Base-by-base conservation (phyloP, 495 filamentous ascomycete genomes). In the Cryomyces minteri region DNA sequence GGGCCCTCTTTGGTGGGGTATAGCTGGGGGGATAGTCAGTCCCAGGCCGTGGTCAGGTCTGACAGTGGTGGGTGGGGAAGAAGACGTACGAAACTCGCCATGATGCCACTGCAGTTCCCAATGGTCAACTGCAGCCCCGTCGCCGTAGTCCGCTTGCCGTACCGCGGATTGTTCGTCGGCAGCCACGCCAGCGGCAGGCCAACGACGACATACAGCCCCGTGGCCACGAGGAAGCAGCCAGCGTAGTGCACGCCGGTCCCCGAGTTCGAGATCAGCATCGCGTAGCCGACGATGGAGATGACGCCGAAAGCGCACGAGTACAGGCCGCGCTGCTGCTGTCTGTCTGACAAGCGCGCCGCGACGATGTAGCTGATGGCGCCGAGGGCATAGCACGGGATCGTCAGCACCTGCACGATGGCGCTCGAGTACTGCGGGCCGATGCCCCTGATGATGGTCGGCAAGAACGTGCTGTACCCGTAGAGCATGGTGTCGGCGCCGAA, bases 401-500 rank as follows among this genome's bases (percentile, higher is more conserved):
- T 86, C n/a, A 85, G 70, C 28, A 80, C 70, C 58, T 88, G 82
- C 12, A 80, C 67, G 46, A 81, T 60, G 0, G 79, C 69, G 0
- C 63, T 62, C 0, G 71, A 64, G 71, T 77, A 84, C 6, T 18
- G 48, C 11, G 63, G 54, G 2, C 77, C 77, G 45, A 84, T 70
- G 8, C 68, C 75, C 30, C 72, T 62, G 61, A 88, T 84, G 51
- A 88, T 86, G 25, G 79, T 88, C 0, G 82, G 82, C 4, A 85
- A 63, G 53, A 88, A 88, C 1, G 78, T 84, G 49, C 71, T 76
- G 58, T 74, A 88, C 4, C 79, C 80, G 56, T 88, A 88, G 0
- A 85, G 67, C 72, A 85, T 79, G 6, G 74, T 82, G 52, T 80
- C 79, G 11, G 12, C 30, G 10, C 34, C 40, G 32, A 50, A 45